Evolutionary conservation across 352 stramenopile genomes (phyloP).

Genomic region (Phytophthora brassicae): DNA sequence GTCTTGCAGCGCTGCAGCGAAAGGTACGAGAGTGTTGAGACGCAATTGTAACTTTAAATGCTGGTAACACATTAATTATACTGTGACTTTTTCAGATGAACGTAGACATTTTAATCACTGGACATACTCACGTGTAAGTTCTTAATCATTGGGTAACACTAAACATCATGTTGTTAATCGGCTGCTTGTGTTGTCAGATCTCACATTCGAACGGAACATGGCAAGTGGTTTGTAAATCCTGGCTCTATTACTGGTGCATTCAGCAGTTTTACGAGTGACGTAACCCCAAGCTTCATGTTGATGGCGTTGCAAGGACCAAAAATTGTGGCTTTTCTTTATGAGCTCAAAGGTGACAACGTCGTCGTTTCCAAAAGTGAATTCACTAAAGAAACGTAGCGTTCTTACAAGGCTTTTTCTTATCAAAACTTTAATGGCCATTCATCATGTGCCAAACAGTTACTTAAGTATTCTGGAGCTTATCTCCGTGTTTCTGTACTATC

Average conservation of each 20-base stretch:
- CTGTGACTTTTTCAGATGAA: slow-evolving; percentile 76
- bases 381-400: slow-evolving; percentile 60
- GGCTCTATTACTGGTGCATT: slow-evolving; percentile 97
- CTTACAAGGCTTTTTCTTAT: neutral
- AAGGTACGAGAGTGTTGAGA: slow-evolving; percentile 40
- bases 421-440: slow-evolving; percentile 8
- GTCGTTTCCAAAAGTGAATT: slow-evolving; percentile 91
- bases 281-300: slow-evolving; percentile 96
- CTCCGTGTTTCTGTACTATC: slow-evolving; percentile 25
- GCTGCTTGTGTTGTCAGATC: slow-evolving; percentile 34
- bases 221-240: slow-evolving; percentile 97
- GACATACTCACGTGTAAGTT: slow-evolving; percentile 92
- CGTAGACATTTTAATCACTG: slow-evolving; percentile 97
- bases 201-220: slow-evolving; percentile 92
- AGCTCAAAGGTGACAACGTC: slow-evolving; percentile 83
- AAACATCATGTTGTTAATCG: neutral
- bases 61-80: neutral
- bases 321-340: slow-evolving; percentile 97
- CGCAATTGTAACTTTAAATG: neutral
- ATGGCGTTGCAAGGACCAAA: slow-evolving; percentile 97
- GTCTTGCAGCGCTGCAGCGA: slow-evolving; percentile 87
- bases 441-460: slow-evolving; percentile 6
- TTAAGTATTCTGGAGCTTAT: no score
- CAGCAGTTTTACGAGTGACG: slow-evolving; percentile 69
- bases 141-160: neutral